These are phyloP conservation scores for Penicillium palitans DNA, from an alignment of 2,329 filamentous ascomycete species.

Conservation along the genomic window DNA sequence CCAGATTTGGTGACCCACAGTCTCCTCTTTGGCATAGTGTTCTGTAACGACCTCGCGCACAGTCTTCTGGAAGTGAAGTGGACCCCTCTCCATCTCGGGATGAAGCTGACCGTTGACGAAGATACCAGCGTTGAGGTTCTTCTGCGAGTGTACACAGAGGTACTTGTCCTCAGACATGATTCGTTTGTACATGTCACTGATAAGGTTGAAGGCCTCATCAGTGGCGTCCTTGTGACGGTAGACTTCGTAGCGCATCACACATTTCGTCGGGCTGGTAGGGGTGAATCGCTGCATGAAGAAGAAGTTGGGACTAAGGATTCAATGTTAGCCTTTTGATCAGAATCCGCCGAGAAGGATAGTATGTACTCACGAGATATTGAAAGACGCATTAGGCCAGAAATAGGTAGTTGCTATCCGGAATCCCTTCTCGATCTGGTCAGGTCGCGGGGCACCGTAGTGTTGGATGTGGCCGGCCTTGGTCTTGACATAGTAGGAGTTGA, in stretches of 20 bases:
- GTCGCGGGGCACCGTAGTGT: constrained; percentile 44
- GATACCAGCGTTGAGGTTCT: constrained; percentile 61
- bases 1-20: constrained; percentile 53
- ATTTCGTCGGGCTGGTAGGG: constrained; percentile 54
- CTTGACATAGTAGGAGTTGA: constrained; percentile 56
- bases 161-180: constrained; percentile 67
- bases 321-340: neutral
- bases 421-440: constrained; percentile 24
- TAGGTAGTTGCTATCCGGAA: constrained; percentile 30
- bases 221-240: constrained; percentile 62
- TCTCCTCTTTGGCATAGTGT: constrained; percentile 50
- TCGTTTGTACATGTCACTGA: constrained; percentile 63
- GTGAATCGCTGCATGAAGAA: constrained; percentile 67
- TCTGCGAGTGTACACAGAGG: constrained; percentile 60
- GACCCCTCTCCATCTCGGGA: constrained; percentile 60
- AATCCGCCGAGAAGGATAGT: too few relatives aligned
- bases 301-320: constrained; percentile 51
- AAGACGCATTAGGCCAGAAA: constrained; percentile 40
- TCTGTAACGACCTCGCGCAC: constrained; percentile 53
- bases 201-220: constrained; percentile 59
- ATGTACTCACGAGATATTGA: constrained; percentile 36
- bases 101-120: constrained; percentile 66
- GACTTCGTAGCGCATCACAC: constrained; percentile 63
- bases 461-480: constrained; percentile 52
- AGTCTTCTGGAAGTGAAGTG: constrained; percentile 57